Conservation (phyloP, 305 asterid genomes). For the Fraxinus sp. region DNA sequence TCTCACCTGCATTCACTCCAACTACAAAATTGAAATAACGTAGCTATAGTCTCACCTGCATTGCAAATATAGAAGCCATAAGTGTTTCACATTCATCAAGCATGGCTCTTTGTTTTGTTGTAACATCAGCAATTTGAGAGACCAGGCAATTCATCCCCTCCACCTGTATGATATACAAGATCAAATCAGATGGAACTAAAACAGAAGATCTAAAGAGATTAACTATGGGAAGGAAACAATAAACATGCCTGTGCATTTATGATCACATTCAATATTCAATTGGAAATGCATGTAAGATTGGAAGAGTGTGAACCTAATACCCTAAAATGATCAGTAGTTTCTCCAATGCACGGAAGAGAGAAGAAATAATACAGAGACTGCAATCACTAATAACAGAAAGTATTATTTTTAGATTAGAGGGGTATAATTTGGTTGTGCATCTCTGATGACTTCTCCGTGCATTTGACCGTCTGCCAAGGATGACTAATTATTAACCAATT, state of each 20-base stretch:
- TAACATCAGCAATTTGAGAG: conserved; percentile 72
- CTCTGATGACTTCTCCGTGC: neutral
- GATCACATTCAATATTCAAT: conserved; percentile 3
- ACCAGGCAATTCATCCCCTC: conserved; percentile 62
- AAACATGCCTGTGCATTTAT: neutral
- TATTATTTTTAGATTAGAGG: neutral
- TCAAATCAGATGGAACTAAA: neutral
- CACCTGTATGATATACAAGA: conserved; percentile 42
- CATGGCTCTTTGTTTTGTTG: conserved; percentile 75
- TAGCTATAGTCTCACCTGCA: conserved; percentile 55
- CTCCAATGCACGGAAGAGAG: neutral
- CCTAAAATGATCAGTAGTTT: neutral
- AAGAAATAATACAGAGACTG: neutral
- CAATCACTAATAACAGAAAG: neutral
- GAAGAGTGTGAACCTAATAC: neutral
- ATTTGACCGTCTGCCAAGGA: neutral
- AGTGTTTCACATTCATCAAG: conserved; percentile 71
- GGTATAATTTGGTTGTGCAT: neutral
- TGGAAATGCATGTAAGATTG: neutral
- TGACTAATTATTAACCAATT: neutral
- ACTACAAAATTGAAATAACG: neutral
- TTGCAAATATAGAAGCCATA: conserved; percentile 54
- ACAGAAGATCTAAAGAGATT: neutral
- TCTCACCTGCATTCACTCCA: conserved; percentile 56
- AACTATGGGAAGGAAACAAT: neutral